Percentiles rank a stretch among this genome's conserved stretches.
Conservation (phyloP, 2,329 filamentous ascomycete species). For the Cercospora sp. region DNA sequence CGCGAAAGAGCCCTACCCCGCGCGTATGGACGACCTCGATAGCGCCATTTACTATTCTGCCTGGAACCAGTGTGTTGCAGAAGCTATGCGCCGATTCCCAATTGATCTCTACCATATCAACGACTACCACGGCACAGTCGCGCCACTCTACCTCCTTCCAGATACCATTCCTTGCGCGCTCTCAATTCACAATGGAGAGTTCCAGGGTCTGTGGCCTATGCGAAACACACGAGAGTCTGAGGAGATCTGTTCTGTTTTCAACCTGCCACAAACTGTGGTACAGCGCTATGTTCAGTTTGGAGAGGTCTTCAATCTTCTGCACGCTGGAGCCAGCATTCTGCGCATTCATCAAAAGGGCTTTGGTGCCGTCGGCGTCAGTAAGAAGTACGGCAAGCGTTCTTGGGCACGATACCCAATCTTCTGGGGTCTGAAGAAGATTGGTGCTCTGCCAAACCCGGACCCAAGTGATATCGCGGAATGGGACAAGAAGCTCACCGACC, state of each 20-base stretch:
- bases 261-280: slow-evolving; percentile 58
- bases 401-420: slow-evolving; percentile 69
- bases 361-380: slow-evolving; percentile 66
- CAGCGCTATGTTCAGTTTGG: slow-evolving; percentile 66
- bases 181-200: slow-evolving; percentile 68
- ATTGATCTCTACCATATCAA: slow-evolving; percentile 67
- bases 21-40: slow-evolving; percentile 69
- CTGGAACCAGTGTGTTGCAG: slow-evolving; percentile 70
- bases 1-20: slow-evolving; percentile 63
- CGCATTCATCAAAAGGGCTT: slow-evolving; percentile 67
- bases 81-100: slow-evolving; percentile 62
- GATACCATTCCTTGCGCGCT: slow-evolving; percentile 62
- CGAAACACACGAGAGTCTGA: slow-evolving; percentile 60
- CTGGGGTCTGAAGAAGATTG: slow-evolving; percentile 65
- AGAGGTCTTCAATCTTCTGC: slow-evolving; percentile 67
- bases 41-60: slow-evolving; percentile 68
- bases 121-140: slow-evolving; percentile 64
- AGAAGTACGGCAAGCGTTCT: slow-evolving; percentile 67
- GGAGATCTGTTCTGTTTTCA: slow-evolving; percentile 66
- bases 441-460: slow-evolving; percentile 65
- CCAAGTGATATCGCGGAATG: slow-evolving; percentile 64
- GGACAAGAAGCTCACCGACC: slow-evolving; percentile 55
- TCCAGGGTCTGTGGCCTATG: slow-evolving; percentile 69
- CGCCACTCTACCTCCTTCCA: slow-evolving; percentile 65
- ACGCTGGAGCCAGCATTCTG: slow-evolving; percentile 66